Evolutionary conservation across 345 rosid genomes (phyloP), one percentile per base, ranked within the genome.

Genomic region (Linum trigynum): DNA sequence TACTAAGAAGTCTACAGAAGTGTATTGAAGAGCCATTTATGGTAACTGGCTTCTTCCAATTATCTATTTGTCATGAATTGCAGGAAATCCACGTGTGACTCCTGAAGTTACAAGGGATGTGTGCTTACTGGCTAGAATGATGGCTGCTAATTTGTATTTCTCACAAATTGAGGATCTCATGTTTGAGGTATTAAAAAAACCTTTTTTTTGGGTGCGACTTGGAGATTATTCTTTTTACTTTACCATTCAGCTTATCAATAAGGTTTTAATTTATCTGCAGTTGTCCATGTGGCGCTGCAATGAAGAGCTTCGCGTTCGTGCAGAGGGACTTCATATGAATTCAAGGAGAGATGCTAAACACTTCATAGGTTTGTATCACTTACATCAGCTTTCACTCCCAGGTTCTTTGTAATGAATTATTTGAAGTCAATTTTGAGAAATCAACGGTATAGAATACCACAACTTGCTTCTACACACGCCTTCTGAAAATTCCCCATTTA

Each of bases 261-360:
- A 59, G 45, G 45, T 57, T 51, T 61, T 60, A 57, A 12, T 39
- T 43, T 40, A 56, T 55, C 17, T 53, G 78, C 85, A 94, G 99
- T 69, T 95, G 80, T 95, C 99, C 61, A 95, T 95, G 99, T 95
- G 99, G 99, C 95, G 97, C 74, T 95, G 99, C 80, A 90, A 79
- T 66, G 96, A 87, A 65, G 99, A 95, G 76, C 95, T 95, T 62
- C 96, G 95, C 62, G 73, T 71, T 12, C 81, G 81, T 61, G 95
- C 95, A 0, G 90, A 89, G 39, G 83, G 79, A 64, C 88, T 95
- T 67, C 97, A 84, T 65, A 75, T 83, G 68, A 84, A 84, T 67
- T 82, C 92, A 48, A 91, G 74, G 78, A 91, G 72, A 81, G 97
- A 95, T 77, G 88, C 99, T 61, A 95, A 95, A 72, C 99, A 95